A percentile compares a stretch with the other conserved stretches of the same genome.
phyloP scores from a whole-genome alignment of 345 rosid genomes.

The Mercurialis annua region DNA sequence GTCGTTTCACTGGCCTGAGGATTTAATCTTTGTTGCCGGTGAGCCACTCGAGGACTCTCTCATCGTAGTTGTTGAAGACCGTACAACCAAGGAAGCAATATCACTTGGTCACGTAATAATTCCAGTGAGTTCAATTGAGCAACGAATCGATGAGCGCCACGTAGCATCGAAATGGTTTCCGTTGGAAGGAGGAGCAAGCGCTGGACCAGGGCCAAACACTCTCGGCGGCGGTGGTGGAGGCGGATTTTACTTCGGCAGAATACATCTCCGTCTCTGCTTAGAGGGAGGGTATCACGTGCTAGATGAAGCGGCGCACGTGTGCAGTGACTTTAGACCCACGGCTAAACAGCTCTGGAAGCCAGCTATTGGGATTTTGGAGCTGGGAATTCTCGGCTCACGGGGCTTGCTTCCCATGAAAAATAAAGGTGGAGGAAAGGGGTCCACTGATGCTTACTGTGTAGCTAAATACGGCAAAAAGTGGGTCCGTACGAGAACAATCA shows the following conservation, averaged over 20 bases:
- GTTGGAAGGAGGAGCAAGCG: constrained; percentile 41
- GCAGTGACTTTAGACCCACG: constrained; percentile 95
- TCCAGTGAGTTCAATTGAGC: constrained; percentile 72
- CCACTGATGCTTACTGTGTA: constrained; percentile 90
- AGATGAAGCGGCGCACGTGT: constrained; percentile 96
- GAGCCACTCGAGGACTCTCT: constrained; percentile 85
- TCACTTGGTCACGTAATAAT: constrained; percentile 57
- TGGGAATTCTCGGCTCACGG: constrained; percentile 89
- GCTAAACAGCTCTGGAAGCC: constrained; percentile 99
- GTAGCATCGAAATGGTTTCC: constrained; percentile 69
- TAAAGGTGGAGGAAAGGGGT: constrained; percentile 65
- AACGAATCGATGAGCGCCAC: constrained; percentile 71
- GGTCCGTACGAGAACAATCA: constrained; percentile 87
- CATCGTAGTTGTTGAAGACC: constrained; percentile 67
- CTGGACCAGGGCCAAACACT: constrained; percentile 13
- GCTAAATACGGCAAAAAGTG: constrained; percentile 98
- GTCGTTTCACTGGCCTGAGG: constrained; percentile 88
- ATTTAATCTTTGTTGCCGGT: constrained; percentile 79
- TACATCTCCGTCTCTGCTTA: constrained; percentile 68
- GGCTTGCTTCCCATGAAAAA: constrained; percentile 87
- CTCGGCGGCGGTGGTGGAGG: too few relatives aligned
- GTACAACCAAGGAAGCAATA: constrained; percentile 52
- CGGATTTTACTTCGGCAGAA: constrained; percentile 60
- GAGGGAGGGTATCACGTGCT: constrained; percentile 99
- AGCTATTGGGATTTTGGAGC: constrained; percentile 75